Evolutionary conservation across 1,284 basidiomycete genomes (phyloP).

Genomic region (Malassezia sp.): DNA sequence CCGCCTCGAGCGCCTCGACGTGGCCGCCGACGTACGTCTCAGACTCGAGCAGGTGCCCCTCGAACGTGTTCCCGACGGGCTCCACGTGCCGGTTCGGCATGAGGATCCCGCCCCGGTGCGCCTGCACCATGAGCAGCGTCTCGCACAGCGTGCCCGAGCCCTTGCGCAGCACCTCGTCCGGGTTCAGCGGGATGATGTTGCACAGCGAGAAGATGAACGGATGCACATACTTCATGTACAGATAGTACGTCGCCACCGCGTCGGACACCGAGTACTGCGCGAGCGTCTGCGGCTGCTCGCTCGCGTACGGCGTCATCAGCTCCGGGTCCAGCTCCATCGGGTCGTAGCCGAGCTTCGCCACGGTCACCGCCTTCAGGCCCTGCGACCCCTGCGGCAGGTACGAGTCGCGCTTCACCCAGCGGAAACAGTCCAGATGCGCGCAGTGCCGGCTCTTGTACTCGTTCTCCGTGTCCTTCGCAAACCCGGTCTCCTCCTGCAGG

Average conservation of each 20-base stretch:
- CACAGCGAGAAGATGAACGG: constrained; percentile 99
- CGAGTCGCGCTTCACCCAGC: constrained; percentile 99
- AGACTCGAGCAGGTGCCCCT: constrained; percentile 86
- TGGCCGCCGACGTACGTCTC: constrained; percentile 99
- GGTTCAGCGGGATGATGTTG: constrained; percentile 95
- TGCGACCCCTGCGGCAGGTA: constrained; percentile 97
- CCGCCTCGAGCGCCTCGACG: constrained; percentile 95
- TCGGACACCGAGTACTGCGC: constrained; percentile 99
- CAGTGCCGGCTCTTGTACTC: constrained; percentile 92
- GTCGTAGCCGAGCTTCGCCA: constrained; percentile 89
- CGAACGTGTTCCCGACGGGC: constrained; percentile 77
- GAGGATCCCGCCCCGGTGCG: constrained; percentile 78
- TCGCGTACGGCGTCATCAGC: constrained; percentile 98
- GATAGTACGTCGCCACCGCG: constrained; percentile 96
- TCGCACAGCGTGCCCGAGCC: constrained; percentile 94
- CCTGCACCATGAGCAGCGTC: constrained; percentile 97
- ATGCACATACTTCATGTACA: constrained; percentile 99
- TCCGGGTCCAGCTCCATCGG: constrained; percentile 97
- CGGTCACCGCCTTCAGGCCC: constrained; percentile 95
- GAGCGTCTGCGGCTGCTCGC: constrained; percentile 86
- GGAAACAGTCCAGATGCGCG: constrained; percentile 97
- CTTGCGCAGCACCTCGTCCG: constrained; percentile 92
- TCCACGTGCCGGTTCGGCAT: constrained; percentile 98
- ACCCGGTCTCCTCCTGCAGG: constrained; percentile 91
- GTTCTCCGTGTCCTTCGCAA: constrained; percentile 77